A percentile compares a stretch with the other conserved stretches of the same genome.
Evolutionary conservation across 163 green algal species (phyloP).

Genomic region (Chlamydomonas reinhardtii): DNA sequence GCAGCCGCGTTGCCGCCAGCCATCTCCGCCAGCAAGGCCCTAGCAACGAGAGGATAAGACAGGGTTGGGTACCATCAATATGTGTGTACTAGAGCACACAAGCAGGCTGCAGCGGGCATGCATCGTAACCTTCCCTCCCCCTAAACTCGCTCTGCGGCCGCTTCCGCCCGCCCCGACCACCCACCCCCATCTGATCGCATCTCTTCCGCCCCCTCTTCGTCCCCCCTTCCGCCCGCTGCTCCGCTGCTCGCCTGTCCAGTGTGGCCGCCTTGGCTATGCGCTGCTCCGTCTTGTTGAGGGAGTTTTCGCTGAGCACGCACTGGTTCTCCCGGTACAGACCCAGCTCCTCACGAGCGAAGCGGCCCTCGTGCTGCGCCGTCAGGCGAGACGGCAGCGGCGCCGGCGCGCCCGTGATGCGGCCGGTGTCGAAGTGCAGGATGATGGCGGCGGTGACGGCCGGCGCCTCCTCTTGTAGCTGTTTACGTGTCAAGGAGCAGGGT

Average conservation of each 20-base stretch:
- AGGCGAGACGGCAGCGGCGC: conserved; percentile 29
- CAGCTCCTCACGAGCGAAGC: conserved; percentile 51
- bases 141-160: too few relatives aligned
- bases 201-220: too few relatives aligned
- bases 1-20: conserved; percentile 22
- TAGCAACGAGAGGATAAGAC: not conserved
- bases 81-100: not conserved
- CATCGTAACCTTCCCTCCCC: too few relatives aligned
- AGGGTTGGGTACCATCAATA: too few relatives aligned
- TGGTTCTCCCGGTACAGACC: conserved; percentile 50
- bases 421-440: conserved; percentile 45
- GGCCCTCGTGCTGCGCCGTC: conserved; percentile 35
- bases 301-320: conserved; percentile 33
- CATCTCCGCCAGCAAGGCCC: conserved; percentile 35
- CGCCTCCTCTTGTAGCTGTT: conserved; percentile 6
- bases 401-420: not conserved
- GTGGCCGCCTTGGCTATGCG: conserved; percentile 34
- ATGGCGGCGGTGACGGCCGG: conserved; percentile 25
- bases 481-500: too few relatives aligned
- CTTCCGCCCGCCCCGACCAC: too few relatives aligned
- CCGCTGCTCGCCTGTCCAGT: conserved; percentile 38
- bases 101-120: not conserved
- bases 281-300: conserved; percentile 58
- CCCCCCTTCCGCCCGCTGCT: too few relatives aligned
- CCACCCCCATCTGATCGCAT: too few relatives aligned